Evolutionary conservation across 371 early-diverging fungal species (phyloP), one percentile per base, ranked within the genome.

Genomic region (Rhizomucor miehei): DNA sequence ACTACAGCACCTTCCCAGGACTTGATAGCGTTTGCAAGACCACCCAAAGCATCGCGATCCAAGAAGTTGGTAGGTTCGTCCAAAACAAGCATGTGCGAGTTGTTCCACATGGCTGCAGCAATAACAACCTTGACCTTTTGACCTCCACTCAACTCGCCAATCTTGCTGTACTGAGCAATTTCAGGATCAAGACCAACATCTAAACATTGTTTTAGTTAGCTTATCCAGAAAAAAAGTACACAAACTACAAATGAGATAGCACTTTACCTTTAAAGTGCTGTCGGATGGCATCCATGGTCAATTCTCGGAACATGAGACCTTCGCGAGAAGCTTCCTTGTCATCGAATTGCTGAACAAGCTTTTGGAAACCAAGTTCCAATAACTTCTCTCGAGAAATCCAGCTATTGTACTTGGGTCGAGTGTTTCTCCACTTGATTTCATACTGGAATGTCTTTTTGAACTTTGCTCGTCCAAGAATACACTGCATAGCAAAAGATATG

Each of bases 51-150:
- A 67, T 91, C 91, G 63, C 91, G 87, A 76, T 94, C 94, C 76
- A 94, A 81, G 70, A 88, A 91, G 69, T 93, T 93, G 67, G 92
- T 91, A 59, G 92, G 92, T 68, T 92, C 89, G 60, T 92, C 90
- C 51, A 92, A 68, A 6, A 92, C 79, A 37, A 92, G 63, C 72
- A 92, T 79, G 67, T 93, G 91, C 13, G 91, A 91, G 63, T 88
- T 85, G 61, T 84, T 81, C 86, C 90, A 87, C 86, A 88, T 88
- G 40, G 91, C 86, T 1, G 88, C 85, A 41, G 89, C 92, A 74
- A 94, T 85, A 6, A 89, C 90, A 13, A 93, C 86, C 77, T 89
- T 88, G 56, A 89, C 89, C 70, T 93, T 93, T 69, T 94, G 93
- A 38, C 94, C 94, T 53, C 93, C 94, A 59, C 85, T 83, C 17